Conservation (phyloP, 352 stramenopile species). For the Achlya hypogyna region DNA sequence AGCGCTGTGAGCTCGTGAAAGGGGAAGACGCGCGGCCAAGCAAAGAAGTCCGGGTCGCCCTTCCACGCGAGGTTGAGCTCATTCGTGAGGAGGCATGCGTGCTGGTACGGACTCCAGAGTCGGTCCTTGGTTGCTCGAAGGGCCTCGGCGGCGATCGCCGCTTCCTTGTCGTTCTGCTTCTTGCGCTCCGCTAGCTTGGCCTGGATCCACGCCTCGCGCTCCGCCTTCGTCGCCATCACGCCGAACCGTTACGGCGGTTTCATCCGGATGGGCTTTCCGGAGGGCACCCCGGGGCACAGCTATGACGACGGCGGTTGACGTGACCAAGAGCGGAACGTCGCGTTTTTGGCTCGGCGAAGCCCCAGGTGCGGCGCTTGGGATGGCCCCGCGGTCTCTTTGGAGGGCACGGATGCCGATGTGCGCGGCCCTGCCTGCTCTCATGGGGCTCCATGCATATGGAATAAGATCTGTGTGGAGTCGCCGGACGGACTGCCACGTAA, state of each 20-base stretch:
- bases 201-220: slow-evolving; percentile 39
- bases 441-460: no score
- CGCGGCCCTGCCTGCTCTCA: no score
- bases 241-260: background rate
- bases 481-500: no score
- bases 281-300: no score
- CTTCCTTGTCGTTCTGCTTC: slow-evolving; percentile 32
- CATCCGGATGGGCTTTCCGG: no score
- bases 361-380: no score
- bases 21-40: slow-evolving; percentile 34
- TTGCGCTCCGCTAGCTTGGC: slow-evolving; percentile 37
- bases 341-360: no score
- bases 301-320: no score
- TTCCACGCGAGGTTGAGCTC: slow-evolving; percentile 71
- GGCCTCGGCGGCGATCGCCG: slow-evolving; percentile 25
- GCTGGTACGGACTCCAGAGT: slow-evolving; percentile 42
- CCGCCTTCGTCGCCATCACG: background rate
- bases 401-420: no score
- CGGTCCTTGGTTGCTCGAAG: slow-evolving; percentile 28
- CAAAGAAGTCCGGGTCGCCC: slow-evolving; percentile 39
- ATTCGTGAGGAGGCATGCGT: slow-evolving; percentile 28
- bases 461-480: no score
- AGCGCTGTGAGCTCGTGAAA: slow-evolving; percentile 40
- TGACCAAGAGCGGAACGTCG: no score
- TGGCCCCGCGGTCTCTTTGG: no score